A percentile compares a stretch with the other conserved stretches of the same genome.
These are phyloP conservation scores for Ganoderma meredithae DNA, from an alignment of 1,284 basidiomycete species.

Conservation along the genomic window DNA sequence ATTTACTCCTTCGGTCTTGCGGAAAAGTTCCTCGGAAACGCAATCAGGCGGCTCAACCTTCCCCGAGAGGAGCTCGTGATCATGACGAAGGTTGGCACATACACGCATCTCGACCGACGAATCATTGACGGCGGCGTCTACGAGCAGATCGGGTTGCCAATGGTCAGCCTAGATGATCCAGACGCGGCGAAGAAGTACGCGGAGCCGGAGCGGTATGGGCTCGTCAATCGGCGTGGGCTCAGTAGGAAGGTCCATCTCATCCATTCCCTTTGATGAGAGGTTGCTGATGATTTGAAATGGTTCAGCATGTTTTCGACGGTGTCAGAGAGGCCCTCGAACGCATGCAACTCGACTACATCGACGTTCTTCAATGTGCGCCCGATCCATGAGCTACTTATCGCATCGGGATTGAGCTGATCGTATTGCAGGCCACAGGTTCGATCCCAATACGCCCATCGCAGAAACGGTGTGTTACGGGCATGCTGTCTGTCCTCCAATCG, in stretches of 20 bases:
- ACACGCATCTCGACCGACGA: not conserved
- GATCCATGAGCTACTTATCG: not conserved
- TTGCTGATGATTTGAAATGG: not conserved
- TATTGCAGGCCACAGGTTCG: slow-evolving; percentile 49
- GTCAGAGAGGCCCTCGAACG: slow-evolving; percentile 72
- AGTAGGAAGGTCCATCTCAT: no score
- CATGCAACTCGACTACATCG: slow-evolving; percentile 75
- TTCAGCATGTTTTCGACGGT: slow-evolving; percentile 74
- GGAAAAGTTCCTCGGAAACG: slow-evolving; percentile 81
- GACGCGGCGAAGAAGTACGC: no score
- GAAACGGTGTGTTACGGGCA: slow-evolving; percentile 35
- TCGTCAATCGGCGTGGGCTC: no score
- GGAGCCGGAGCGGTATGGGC: no score
- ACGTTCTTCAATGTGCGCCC: slow-evolving; percentile 46
- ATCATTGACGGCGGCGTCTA: not conserved
- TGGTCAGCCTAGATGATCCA: no score
- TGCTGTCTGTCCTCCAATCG: no score
- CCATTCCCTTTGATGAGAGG: no score
- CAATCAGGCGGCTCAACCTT: slow-evolving; percentile 75
- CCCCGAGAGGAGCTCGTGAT: slow-evolving; percentile 81
- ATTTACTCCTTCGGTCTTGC: slow-evolving; percentile 63
- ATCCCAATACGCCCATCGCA: slow-evolving; percentile 50
- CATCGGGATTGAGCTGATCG: not conserved
- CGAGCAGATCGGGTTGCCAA: no score
- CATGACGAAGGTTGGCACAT: slow-evolving; percentile 67